Percentiles rank a stretch among this genome's conserved stretches.
Evolutionary conservation across 331 rosid species (phyloP).

Genomic region (Stylosanthes scabra): DNA sequence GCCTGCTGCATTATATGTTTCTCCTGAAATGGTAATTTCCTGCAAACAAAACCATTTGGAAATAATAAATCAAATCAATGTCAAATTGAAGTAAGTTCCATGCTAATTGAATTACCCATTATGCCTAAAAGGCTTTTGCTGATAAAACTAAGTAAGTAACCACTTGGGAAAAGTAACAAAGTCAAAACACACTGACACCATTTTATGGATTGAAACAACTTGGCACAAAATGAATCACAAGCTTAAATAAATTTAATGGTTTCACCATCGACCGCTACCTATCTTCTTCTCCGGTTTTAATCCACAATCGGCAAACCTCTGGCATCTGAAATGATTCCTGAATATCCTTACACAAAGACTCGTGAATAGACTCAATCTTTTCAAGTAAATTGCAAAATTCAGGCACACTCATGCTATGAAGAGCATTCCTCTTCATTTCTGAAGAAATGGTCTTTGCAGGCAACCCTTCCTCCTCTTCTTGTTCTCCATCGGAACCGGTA

Average conservation of each 20-base stretch:
- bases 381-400: slow-evolving; percentile 62
- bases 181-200: neutral
- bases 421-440: slow-evolving; percentile 77
- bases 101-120: neutral
- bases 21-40: slow-evolving; percentile 95
- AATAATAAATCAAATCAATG: slow-evolving; percentile 39
- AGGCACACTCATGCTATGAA: slow-evolving; percentile 58
- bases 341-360: slow-evolving; percentile 62
- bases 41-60: slow-evolving; percentile 54
- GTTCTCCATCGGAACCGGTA: slow-evolving; percentile 71
- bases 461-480: slow-evolving; percentile 39
- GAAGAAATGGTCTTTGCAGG: slow-evolving; percentile 50
- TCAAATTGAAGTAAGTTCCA: slow-evolving; percentile 13
- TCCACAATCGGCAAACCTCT: slow-evolving; percentile 85
- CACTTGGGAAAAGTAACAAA: no score
- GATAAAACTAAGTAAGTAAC: no score
- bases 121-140: neutral
- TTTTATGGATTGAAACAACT: slow-evolving; percentile 7
- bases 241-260: slow-evolving; percentile 25
- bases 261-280: slow-evolving; percentile 52
- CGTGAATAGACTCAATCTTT: slow-evolving; percentile 71
- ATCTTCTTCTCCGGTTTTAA: slow-evolving; percentile 72
- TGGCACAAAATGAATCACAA: slow-evolving; percentile 13
- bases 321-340: slow-evolving; percentile 67
- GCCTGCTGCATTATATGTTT: slow-evolving; percentile 91